These are phyloP conservation scores for Cutaneotrichosporon arboriforme DNA, from an alignment of 1,284 basidiomycete species.

Conservation along the genomic window DNA sequence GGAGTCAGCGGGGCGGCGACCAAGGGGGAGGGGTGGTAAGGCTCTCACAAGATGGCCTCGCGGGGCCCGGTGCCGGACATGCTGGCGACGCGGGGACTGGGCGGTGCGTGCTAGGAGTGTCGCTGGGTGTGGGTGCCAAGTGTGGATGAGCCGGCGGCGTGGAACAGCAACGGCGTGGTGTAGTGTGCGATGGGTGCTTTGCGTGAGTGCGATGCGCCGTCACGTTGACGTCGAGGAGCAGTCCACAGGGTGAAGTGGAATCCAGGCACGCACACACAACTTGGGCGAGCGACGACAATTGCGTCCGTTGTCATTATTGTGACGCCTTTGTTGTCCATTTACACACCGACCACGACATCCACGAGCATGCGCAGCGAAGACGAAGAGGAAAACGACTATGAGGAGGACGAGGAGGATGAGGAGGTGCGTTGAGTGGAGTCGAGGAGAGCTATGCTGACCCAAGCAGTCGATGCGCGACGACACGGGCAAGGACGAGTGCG, in stretches of 20 bases:
- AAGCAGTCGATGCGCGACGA: conserved; percentile 21
- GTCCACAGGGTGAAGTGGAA: too few relatives aligned
- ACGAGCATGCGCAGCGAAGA: conserved; percentile 33
- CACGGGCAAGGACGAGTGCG: conserved; percentile 13
- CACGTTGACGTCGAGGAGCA: neutral
- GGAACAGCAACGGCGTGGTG: too few relatives aligned
- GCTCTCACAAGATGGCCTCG: conserved; percentile 77
- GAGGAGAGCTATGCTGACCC: conserved; percentile 4
- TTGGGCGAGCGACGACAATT: conserved; percentile 1
- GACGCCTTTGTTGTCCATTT: too few relatives aligned
- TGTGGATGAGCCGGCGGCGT: too few relatives aligned
- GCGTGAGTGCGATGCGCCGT: too few relatives aligned
- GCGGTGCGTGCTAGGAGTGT: neutral
- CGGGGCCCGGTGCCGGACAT: conserved; percentile 86
- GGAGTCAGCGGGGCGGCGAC: conserved; percentile 4
- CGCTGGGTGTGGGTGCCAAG: neutral
- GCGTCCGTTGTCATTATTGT: conserved; percentile 5
- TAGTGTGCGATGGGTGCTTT: too few relatives aligned
- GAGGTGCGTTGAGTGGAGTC: conserved; percentile 7
- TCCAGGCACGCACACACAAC: too few relatives aligned
- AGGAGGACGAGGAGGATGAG: conserved; percentile 21
- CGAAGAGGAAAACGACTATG: conserved; percentile 33
- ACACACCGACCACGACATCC: neutral
- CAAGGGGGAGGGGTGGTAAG: conserved; percentile 6
- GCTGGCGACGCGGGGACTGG: conserved; percentile 17